Evolutionary conservation across 2,329 filamentous ascomycete genomes (phyloP), one percentile per base, ranked within the genome.

Genomic region (Scedosporium dehoogii): DNA sequence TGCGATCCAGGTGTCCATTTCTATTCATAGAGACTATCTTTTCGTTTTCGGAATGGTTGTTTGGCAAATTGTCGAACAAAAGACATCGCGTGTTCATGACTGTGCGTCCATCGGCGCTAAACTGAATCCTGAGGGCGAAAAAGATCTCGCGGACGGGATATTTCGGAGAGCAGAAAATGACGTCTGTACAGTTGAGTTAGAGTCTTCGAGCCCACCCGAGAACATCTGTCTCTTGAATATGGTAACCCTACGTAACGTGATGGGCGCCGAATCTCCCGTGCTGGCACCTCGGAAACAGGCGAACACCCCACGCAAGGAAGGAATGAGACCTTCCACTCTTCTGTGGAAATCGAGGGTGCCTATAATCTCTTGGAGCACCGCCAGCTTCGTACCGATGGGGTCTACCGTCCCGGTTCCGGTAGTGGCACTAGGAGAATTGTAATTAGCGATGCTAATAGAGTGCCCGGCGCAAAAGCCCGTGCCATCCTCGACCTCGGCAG

Each of bases 31-130:
- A 14, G 42, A 18, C 42, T 18, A 46, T 9, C 18, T 16, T 46
- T 46, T 46, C 42, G 42, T 46, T 18, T 18, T 46, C 42, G 18
- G 42, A 46, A 18, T 46, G 42, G 42, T 46, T 46, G 18, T 46
- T 46, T 3, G 18, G 2, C 18, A 46, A 5, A 46, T 46, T 46
- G 18, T 46, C 42, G 42, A 46, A 46, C 14, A 46, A 18, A 18
- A 46, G 42, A 46, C 42, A 46, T 46, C 42, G 42, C 18, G 42
- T 46, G 42, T 18, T 46, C 42, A 46, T 16, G 42, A 87, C 66
- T 83, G 78, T 73, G 84, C 84, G 2, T 85, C 85, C 3, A 73
- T 87, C 38, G 83, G 85, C 66, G 80, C 85, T 69, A 79, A 81
- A 62, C 86, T 87, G 73, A 82, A 85, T 67, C 69, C 73, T 41